Percentiles rank a stretch among this genome's conserved stretches.
phyloP scores from a whole-genome alignment of 2,329 filamentous ascomycete genomes.

The Cordyceps tenuipes region DNA sequence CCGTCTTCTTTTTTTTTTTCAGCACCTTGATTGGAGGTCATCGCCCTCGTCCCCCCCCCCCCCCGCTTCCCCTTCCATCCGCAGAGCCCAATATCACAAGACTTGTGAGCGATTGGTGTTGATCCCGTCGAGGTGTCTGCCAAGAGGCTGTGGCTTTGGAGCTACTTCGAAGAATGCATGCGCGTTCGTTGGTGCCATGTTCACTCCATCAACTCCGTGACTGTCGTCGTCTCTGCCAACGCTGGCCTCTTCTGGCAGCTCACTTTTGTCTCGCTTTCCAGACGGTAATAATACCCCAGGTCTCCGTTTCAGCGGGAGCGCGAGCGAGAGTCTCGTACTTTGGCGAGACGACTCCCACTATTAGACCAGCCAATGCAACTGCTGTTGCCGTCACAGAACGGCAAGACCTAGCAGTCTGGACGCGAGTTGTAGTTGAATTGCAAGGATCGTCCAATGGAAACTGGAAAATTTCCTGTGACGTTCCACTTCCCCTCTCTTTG shows the following conservation, averaged over 20 bases:
- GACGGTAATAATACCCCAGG: background rate
- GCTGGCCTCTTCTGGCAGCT: background rate
- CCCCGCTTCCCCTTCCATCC: background rate
- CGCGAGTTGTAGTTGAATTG: background rate
- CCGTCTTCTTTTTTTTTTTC: background rate
- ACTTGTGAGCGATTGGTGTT: background rate
- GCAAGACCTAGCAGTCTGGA: background rate
- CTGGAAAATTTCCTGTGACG: background rate
- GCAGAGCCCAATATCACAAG: background rate
- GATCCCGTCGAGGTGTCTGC: background rate
- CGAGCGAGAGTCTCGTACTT: background rate
- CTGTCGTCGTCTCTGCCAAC: background rate
- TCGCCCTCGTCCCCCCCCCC: background rate
- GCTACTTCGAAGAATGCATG: background rate
- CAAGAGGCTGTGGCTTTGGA: slow-evolving; percentile 3
- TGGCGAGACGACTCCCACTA: background rate
- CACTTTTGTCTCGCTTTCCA: background rate
- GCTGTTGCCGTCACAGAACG: background rate
- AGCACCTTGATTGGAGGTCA: background rate
- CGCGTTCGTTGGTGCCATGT: background rate
- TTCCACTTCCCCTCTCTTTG: background rate
- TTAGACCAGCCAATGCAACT: background rate
- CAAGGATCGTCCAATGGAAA: background rate
- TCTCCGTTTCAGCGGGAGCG: background rate
- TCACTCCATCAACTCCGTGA: background rate